Base-by-base conservation (phyloP, 2,329 filamentous ascomycete genomes). In the Incumbomyces delicatus region DNA sequence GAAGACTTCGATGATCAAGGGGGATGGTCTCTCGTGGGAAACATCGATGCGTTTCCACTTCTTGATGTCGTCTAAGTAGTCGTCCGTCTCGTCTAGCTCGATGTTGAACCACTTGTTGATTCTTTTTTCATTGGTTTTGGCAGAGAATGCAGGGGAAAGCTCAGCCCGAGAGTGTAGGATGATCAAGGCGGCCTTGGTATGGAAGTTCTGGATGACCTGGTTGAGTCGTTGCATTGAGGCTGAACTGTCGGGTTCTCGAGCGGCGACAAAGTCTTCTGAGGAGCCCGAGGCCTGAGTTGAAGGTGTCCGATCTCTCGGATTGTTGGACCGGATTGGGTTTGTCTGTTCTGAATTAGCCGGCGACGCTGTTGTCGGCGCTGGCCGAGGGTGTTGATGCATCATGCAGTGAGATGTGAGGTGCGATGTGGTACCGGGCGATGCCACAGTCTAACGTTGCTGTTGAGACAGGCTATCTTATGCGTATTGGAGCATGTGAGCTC, bases 141-240 rank as follows among this genome's bases (percentile, higher is more conserved):
- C 75, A 22, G 65, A 74, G 60, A 71, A 76, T 30, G 68, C 62
- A 62, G 76, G 66, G 60, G 81, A 68, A 7, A 94, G 74, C 46
- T 80, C 78, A 52, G 89, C 81, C 56, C 90, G 78, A 8, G 89
- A 85, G 54, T 89, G 85, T 31, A 94, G 71, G 46, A 96, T 82
- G 41, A 92, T 77, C 43, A 92, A 77, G 33, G 88, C 87, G 31
- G 86, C 83, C 70, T 95, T 96, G 56, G 80, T 81, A 63, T 89
- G 86, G 66, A 94, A 92, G 63, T 95, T 95, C 88, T 95, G 87
- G 58, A 95, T 82, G 60, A 96, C 92, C 68, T 95, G 88, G 64
- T 94, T 92, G 57, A 95, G 74, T 70, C 92, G 92, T 67, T 76
- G 79, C 63, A 83, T 68, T 55, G 90, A 85, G 57, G 73, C 76